Evolutionary conservation across 805 yeast genomes (phyloP).

Genomic region (Aciculoconidium aculeatum): DNA sequence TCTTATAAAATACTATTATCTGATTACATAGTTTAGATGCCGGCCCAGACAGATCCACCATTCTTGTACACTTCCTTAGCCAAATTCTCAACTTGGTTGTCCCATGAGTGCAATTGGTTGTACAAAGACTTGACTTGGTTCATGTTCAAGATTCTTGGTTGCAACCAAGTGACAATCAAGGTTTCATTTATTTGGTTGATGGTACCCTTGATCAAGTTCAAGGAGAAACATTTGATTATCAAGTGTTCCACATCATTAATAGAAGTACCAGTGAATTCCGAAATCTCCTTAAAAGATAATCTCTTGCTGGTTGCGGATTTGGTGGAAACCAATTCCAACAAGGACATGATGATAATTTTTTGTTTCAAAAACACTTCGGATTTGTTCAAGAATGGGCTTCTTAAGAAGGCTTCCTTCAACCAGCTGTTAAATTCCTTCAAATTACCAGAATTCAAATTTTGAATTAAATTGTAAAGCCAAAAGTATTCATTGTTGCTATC

Average conservation of each 20-base stretch:
- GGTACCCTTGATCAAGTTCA: slow-evolving; percentile 79
- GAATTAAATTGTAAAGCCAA: slow-evolving; percentile 71
- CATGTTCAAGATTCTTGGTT: slow-evolving; percentile 85
- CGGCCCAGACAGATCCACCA: slow-evolving; percentile 41
- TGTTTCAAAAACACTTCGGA: slow-evolving; percentile 70
- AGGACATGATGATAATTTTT: slow-evolving; percentile 87
- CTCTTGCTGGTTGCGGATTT: slow-evolving; percentile 71
- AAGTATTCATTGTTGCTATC: slow-evolving; percentile 40
- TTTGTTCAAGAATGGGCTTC: slow-evolving; percentile 50
- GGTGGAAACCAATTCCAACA: slow-evolving; percentile 78
- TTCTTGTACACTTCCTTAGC: slow-evolving; percentile 33
- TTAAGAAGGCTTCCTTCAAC: slow-evolving; percentile 30
- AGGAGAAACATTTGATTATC: slow-evolving; percentile 84
- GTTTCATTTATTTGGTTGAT: slow-evolving; percentile 82
- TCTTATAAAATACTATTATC: not conserved
- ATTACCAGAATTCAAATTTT: slow-evolving; percentile 73
- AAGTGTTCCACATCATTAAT: slow-evolving; percentile 81
- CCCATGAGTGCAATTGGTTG: slow-evolving; percentile 72
- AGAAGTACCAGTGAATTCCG: slow-evolving; percentile 58
- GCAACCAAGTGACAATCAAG: slow-evolving; percentile 87
- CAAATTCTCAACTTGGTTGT: slow-evolving; percentile 60
- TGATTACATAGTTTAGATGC: slow-evolving; percentile 7
- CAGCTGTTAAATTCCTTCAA: slow-evolving; percentile 56
- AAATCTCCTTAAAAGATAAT: slow-evolving; percentile 67
- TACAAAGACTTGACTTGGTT: slow-evolving; percentile 77